phyloP scores from a whole-genome alignment of 371 early-diverging fungal genomes.

The Neoconidiobolus thromboides region DNA sequence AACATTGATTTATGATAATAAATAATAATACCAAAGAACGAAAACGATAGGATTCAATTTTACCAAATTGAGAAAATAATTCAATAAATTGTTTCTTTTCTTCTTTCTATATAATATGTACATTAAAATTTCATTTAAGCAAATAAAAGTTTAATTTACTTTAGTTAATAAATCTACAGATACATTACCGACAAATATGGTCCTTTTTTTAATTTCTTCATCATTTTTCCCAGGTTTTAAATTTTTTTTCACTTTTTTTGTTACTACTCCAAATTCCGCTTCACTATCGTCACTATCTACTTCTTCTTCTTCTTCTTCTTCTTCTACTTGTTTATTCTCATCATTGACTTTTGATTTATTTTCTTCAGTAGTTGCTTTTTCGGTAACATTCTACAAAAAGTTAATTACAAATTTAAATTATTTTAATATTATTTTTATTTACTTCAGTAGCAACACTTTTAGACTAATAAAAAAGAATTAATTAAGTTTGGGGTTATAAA shows the following conservation, averaged over 20 bases:
- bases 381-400: no score
- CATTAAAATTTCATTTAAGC: not conserved
- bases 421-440: no score
- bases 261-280: no score
- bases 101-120: constrained; percentile 13
- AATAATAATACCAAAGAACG: constrained; percentile 45
- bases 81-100: constrained; percentile 34
- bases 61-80: constrained; percentile 48
- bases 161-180: constrained; percentile 38
- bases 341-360: no score
- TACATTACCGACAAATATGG: constrained; percentile 70
- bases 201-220: constrained; percentile 29
- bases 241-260: not conserved
- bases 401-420: no score
- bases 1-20: constrained; percentile 6
- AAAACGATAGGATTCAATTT: constrained; percentile 70
- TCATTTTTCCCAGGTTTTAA: constrained; percentile 16
- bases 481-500: no score
- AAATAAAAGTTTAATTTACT: constrained; percentile 12
- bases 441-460: no score
- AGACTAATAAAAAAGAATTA: no score
- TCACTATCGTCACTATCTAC: no score
- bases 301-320: no score
- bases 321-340: no score
- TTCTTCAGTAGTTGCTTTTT: no score